A percentile compares a stretch with the other conserved stretches of the same genome.
Evolutionary conservation across 495 filamentous ascomycete species (phyloP).

Genomic region (Annulohypoxylon bovei): DNA sequence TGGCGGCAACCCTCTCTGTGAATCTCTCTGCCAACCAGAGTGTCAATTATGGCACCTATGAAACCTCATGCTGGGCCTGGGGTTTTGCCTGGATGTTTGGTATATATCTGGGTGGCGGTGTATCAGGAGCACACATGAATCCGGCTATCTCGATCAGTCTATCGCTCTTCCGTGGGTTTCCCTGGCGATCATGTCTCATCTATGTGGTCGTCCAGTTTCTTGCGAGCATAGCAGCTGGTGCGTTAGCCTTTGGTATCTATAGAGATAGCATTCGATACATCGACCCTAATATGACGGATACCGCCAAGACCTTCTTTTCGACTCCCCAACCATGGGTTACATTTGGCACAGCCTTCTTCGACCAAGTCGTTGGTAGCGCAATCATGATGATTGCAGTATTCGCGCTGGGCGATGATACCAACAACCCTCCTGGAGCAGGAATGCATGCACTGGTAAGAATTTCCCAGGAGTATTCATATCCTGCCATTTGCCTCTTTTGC

Average conservation of each 20-base stretch:
- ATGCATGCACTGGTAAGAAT: slow-evolving; percentile 54
- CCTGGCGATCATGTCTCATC: slow-evolving; percentile 54
- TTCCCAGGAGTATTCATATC: neutral
- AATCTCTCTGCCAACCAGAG: slow-evolving; percentile 51
- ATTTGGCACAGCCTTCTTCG: slow-evolving; percentile 60
- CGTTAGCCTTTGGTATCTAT: slow-evolving; percentile 61
- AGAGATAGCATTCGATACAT: slow-evolving; percentile 56
- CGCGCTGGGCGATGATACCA: slow-evolving; percentile 65
- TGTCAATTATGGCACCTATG: slow-evolving; percentile 52
- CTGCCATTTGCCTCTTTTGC: neutral
- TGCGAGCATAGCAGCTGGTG: slow-evolving; percentile 55
- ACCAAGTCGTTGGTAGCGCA: slow-evolving; percentile 59
- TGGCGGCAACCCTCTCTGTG: slow-evolving; percentile 60
- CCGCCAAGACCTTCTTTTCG: slow-evolving; percentile 53
- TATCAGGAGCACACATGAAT: slow-evolving; percentile 67
- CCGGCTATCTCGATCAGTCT: slow-evolving; percentile 60
- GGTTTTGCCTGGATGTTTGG: slow-evolving; percentile 67
- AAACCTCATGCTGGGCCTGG: slow-evolving; percentile 60
- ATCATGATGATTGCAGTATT: slow-evolving; percentile 59
- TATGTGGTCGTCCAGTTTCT: slow-evolving; percentile 63
- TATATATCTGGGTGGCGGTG: slow-evolving; percentile 65
- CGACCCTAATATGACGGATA: slow-evolving; percentile 45
- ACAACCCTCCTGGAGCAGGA: slow-evolving; percentile 64
- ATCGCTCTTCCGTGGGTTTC: slow-evolving; percentile 64
- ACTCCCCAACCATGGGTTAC: slow-evolving; percentile 58